phyloP scores from a whole-genome alignment of 257 asterid species.

The Mentha longifolia region DNA sequence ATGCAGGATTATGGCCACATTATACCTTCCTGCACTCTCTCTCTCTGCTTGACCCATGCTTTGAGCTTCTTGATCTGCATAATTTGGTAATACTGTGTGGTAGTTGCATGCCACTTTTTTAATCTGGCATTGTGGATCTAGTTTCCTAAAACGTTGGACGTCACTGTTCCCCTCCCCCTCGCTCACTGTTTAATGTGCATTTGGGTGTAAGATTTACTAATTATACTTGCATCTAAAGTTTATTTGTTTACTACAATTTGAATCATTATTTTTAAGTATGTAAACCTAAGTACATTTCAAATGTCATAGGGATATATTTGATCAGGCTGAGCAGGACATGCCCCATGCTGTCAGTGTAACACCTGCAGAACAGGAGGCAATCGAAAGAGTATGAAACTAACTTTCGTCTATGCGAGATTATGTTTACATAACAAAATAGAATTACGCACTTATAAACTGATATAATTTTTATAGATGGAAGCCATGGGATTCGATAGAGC shows the following conservation, averaged over 20 bases:
- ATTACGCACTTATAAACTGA: neutral
- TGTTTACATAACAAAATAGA: too few species aligned
- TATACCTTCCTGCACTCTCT: neutral
- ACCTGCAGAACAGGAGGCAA: slow-evolving; percentile 89
- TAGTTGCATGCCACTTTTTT: neutral
- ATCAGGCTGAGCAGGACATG: slow-evolving; percentile 81
- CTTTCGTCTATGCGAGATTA: neutral
- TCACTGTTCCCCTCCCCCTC: neutral
- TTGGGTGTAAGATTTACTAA: neutral
- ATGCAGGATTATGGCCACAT: neutral
- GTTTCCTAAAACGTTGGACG: neutral
- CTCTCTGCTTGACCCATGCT: neutral
- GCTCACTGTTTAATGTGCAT: too few species aligned
- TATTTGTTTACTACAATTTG: neutral
- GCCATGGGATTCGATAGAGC: slow-evolving; percentile 95
- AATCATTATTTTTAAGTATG: neutral
- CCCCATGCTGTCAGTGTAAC: slow-evolving; percentile 96
- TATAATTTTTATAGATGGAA: slow-evolving; percentile 59
- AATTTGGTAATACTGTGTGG: neutral
- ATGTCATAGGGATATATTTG: slow-evolving; percentile 68
- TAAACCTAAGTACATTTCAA: slow-evolving; percentile 22
- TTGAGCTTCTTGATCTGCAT: neutral
- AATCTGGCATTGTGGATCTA: neutral
- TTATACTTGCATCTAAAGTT: neutral
- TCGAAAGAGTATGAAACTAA: slow-evolving; percentile 69